phyloP scores from a whole-genome alignment of 2,329 filamentous ascomycete species.

The Pseudogymnoascus sp. region DNA sequence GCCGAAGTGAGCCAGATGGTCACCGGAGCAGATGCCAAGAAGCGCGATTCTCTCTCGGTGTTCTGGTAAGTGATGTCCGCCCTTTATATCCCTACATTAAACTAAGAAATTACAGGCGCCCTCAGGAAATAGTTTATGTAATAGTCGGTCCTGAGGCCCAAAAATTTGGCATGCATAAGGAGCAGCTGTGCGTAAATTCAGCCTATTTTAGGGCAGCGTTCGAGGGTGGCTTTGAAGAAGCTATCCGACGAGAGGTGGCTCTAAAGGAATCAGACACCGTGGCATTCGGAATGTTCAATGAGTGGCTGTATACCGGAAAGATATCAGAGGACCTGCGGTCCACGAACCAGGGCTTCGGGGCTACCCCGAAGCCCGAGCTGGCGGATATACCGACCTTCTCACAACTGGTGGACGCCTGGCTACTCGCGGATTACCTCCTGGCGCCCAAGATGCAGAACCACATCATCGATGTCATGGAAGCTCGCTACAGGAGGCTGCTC shows the following conservation, averaged over 20 bases:
- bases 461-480: too few relatives aligned
- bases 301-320: slow-evolving; percentile 14
- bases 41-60: too few relatives aligned
- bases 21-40: too few relatives aligned
- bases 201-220: slow-evolving; percentile 17
- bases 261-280: background rate
- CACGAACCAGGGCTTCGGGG: too few relatives aligned
- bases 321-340: too few relatives aligned
- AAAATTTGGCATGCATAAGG: slow-evolving; percentile 17
- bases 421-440: background rate
- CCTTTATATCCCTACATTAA: too few relatives aligned
- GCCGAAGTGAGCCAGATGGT: too few relatives aligned
- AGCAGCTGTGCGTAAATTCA: slow-evolving; percentile 15
- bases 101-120: background rate
- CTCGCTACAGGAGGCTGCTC: too few relatives aligned
- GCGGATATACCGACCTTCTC: too few relatives aligned
- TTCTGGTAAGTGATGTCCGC: background rate
- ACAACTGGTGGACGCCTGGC: background rate
- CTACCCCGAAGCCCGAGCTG: too few relatives aligned
- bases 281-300: slow-evolving; percentile 12
- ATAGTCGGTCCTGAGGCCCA: slow-evolving; percentile 9
- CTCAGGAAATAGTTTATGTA: slow-evolving; percentile 10
- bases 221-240: slow-evolving; percentile 10
- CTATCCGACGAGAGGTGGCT: slow-evolving; percentile 8
- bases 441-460: background rate